Conservation (phyloP, 768 basidiomycete genomes). For the Cystobasidium onofrii region DNA sequence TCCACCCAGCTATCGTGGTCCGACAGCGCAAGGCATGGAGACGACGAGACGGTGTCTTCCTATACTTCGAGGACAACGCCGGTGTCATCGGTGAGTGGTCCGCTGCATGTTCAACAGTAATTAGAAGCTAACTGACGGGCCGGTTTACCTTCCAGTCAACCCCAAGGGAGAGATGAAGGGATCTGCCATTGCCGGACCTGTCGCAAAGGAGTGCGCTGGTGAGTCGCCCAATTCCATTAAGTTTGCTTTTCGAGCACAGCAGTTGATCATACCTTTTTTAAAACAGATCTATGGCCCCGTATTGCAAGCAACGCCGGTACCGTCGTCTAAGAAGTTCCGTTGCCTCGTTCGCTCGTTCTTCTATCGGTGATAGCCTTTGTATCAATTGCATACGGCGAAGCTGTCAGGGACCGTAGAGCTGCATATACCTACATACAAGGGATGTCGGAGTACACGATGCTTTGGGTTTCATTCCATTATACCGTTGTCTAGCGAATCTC, state of each 20-base stretch:
- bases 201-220: slow-evolving; percentile 98
- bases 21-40: slow-evolving; percentile 99
- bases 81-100: slow-evolving; percentile 35
- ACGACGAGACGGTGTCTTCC: slow-evolving; percentile 94
- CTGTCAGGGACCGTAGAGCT: neutral
- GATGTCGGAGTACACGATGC: neutral
- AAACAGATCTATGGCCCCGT: slow-evolving; percentile 94
- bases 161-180: slow-evolving; percentile 98
- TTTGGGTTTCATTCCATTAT: neutral
- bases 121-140: too few relatives aligned
- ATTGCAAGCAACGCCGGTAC: slow-evolving; percentile 98
- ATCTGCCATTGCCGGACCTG: slow-evolving; percentile 77
- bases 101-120: too few relatives aligned
- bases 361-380: slow-evolving; percentile 1
- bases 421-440: neutral
- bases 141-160: slow-evolving; percentile 54
- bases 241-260: neutral
- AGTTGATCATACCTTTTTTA: neutral
- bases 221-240: neutral
- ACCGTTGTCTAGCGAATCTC: neutral
- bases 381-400: neutral
- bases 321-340: slow-evolving; percentile 58
- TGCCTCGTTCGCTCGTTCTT: neutral
- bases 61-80: slow-evolving; percentile 56
- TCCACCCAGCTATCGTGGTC: slow-evolving; percentile 93